These are phyloP conservation scores for Candida tammaniensis DNA, from an alignment of 805 yeast species.

Conservation along the genomic window DNA sequence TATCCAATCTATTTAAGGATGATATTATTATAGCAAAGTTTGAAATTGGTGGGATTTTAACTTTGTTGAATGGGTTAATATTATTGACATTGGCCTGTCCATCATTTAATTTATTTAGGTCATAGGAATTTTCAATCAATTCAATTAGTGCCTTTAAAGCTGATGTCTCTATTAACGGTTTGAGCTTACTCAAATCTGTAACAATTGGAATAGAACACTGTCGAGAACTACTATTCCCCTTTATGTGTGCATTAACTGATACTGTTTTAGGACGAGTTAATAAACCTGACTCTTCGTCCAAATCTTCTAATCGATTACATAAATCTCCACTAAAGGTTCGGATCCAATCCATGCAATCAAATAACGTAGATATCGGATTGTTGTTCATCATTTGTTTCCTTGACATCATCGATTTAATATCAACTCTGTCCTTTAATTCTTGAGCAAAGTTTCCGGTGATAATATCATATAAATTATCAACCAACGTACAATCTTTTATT, in stretches of 20 bases:
- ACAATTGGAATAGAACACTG: conserved; percentile 40
- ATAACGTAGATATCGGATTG: conserved; percentile 45
- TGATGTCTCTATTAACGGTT: conserved; percentile 21
- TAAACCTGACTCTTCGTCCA: conserved; percentile 57
- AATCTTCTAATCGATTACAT: conserved; percentile 63
- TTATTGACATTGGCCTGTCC: conserved; percentile 15
- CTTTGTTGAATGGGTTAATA: conserved; percentile 13
- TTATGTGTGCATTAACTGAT: conserved; percentile 32
- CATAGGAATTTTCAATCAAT: conserved; percentile 24
- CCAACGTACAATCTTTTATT: conserved; percentile 36
- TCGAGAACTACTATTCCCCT: conserved; percentile 28
- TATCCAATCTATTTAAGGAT: conserved; percentile 27
- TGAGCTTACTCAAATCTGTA: conserved; percentile 35
- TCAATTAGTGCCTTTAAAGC: conserved; percentile 43
- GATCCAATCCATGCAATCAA: conserved; percentile 75
- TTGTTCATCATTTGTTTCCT: conserved; percentile 71
- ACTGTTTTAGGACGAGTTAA: conserved; percentile 56
- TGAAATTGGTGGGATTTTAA: conserved; percentile 41
- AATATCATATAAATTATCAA: conserved; percentile 54
- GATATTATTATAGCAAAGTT: conserved; percentile 52
- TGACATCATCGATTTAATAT: conserved; percentile 84
- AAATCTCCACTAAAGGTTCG: conserved; percentile 81
- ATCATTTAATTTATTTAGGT: conserved; percentile 21
- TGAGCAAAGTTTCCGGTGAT: conserved; percentile 60
- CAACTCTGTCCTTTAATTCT: conserved; percentile 57